These are phyloP conservation scores for Hygrophoropsis aurantiaca DNA, from an alignment of 768 basidiomycete species.

Conservation along the genomic window DNA sequence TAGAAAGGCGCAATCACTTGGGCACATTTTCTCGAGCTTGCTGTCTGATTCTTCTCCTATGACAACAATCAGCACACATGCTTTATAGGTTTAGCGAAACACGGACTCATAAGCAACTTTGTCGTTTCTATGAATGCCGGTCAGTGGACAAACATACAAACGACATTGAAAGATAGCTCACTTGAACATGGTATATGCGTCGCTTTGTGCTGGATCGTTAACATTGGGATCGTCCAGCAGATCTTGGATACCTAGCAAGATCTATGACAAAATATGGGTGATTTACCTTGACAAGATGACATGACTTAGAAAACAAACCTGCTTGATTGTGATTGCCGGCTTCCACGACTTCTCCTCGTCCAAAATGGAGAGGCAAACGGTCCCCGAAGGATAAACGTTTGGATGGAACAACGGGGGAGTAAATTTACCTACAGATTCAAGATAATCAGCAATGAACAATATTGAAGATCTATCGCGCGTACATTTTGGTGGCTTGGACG, in stretches of 20 bases:
- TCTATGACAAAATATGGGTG: constrained; percentile 54
- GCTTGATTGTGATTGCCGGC: constrained; percentile 98
- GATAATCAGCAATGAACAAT: constrained; percentile 2
- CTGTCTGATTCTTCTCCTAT: constrained; percentile 75
- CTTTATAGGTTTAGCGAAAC: neutral
- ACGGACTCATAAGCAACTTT: constrained; percentile 89
- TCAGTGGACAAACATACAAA: constrained; percentile 9
- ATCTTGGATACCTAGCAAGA: constrained; percentile 94
- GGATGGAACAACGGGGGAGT: constrained; percentile 94
- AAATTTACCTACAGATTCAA: constrained; percentile 78
- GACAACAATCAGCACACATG: constrained; percentile 7
- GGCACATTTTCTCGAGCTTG: constrained; percentile 92
- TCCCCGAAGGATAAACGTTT: constrained; percentile 98
- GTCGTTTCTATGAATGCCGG: constrained; percentile 72
- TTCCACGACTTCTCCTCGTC: constrained; percentile 99
- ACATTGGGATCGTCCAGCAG: constrained; percentile 94
- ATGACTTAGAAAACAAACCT: constrained; percentile 48
- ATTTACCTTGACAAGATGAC: neutral
- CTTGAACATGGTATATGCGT: constrained; percentile 99
- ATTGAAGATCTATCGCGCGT: constrained; percentile 23
- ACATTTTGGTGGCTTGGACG: constrained; percentile 96
- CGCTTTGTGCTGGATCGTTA: constrained; percentile 96
- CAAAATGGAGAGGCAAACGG: constrained; percentile 95
- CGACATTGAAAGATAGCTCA: constrained; percentile 39
- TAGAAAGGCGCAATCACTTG: constrained; percentile 67